Base-by-base conservation (phyloP, 768 basidiomycete species). In the Auricularia heimuer region DNA sequence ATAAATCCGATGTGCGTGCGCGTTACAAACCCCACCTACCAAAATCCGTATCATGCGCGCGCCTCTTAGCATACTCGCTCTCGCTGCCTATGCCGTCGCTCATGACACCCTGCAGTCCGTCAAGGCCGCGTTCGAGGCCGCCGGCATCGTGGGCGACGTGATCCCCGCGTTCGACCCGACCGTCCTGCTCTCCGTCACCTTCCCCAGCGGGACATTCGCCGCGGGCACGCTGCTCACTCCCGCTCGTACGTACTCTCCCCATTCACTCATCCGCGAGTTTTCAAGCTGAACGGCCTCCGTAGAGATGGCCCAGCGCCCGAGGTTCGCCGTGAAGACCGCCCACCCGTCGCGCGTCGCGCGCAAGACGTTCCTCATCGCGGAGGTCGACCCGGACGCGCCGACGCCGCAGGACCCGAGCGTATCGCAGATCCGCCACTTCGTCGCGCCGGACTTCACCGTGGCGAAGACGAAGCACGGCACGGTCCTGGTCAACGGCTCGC, bases 391-490 rank as follows among this genome's bases (percentile, higher is more conserved):
- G 3, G 82, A 83, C 66, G 81, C 78, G 10, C 81, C 81, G 8
- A 81, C 81, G 21, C 82, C 82, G 1, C 79, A 81, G 67, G 71
- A 67, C 14, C 78, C 80, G 12, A 79, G 73, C 4, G 63, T 35
- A 3, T 74, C 80, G 1, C 79, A 83, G 67, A 78, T 83, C 54
- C 76, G 81, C 1, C 82, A 83, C 69, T 81, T 82, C 73, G 69
- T 83, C 1, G 79, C 78, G 1, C 78, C 79, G 0, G 76, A 80
- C 68, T 82, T 81, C 65, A 73, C 65, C 62, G 67, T 29, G 65
- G 65, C 51, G 35, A 60, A 29, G 29, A 29, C 29, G 10, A 63
- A 34, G 11, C 24, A 62, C n/a, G 67, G 68, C 51, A 63, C 72
- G 14, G 21, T 68, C 14, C 73, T 81, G 36, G 69, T 68, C 1